Conservation (phyloP, 371 early-diverging fungal species). For the Chytridiales sp. region DNA sequence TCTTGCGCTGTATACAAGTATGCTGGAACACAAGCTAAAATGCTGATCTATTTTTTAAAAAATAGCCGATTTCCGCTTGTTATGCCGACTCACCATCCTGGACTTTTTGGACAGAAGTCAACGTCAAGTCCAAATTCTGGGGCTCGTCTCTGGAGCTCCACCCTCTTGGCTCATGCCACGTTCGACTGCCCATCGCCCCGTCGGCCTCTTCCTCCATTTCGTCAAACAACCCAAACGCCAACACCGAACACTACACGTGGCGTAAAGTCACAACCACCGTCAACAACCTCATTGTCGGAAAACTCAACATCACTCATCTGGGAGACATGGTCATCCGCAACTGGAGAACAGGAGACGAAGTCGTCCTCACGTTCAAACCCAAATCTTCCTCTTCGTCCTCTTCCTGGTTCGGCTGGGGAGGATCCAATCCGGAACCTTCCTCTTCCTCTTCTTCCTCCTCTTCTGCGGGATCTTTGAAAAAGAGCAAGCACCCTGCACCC, state of each 20-base stretch:
- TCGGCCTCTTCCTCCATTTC: no score
- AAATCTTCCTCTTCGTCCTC: constrained; percentile 27
- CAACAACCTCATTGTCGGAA: constrained; percentile 81
- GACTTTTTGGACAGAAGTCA: constrained; percentile 74
- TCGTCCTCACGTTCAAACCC: constrained; percentile 70
- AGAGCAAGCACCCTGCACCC: constrained; percentile 48
- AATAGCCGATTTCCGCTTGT: constrained; percentile 77
- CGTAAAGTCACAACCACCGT: constrained; percentile 76
- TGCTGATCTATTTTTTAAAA: no score
- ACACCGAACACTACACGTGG: constrained; percentile 74
- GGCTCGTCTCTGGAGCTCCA: constrained; percentile 76
- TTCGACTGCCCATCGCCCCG: constrained; percentile 49
- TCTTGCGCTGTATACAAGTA: background rate
- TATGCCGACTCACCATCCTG: constrained; percentile 77
- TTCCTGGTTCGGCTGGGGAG: constrained; percentile 38
- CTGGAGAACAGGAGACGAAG: constrained; percentile 70
- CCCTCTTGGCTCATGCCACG: constrained; percentile 76
- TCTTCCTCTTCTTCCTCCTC: no score
- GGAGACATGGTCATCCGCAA: constrained; percentile 78
- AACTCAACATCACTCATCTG: constrained; percentile 74
- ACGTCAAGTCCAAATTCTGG: constrained; percentile 76
- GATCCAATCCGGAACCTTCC: constrained; percentile 4
- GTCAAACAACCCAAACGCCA: no score
- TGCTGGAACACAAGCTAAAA: no score
- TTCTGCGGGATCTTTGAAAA: no score